Percentiles rank a stretch among this genome's conserved stretches.
Conservation (phyloP, 1,284 basidiomycete genomes). For the Leccinum subrobustum region DNA sequence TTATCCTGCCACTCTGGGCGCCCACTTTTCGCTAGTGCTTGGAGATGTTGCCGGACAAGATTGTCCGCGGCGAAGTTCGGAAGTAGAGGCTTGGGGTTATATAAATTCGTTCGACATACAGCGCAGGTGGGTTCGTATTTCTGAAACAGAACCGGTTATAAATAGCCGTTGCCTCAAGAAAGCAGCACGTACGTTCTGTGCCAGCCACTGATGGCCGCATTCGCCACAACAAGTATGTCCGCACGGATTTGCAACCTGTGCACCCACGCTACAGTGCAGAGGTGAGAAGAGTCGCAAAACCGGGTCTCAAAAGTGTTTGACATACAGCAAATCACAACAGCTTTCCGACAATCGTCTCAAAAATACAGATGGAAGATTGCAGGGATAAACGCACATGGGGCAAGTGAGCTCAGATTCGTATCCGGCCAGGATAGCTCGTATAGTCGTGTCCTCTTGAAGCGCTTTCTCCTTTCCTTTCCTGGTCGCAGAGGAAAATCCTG, state of each 20-base stretch:
- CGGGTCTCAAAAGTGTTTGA: conserved; percentile 3
- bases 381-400: conserved; percentile 46
- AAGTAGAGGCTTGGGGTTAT: conserved; percentile 40
- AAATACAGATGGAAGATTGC: background rate
- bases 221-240: conserved; percentile 57
- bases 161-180: background rate
- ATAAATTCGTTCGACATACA: conserved; percentile 45
- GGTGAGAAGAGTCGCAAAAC: conserved; percentile 1
- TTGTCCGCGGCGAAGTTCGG: conserved; percentile 53
- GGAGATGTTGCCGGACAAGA: conserved; percentile 48
- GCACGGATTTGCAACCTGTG: conserved; percentile 56
- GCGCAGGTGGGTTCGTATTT: conserved; percentile 42
- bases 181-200: conserved; percentile 37
- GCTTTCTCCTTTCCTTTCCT: conserved; percentile 30
- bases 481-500: conserved; percentile 1
- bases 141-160: conserved; percentile 23
- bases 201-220: conserved; percentile 50
- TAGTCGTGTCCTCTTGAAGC: conserved; percentile 4
- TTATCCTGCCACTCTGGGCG: conserved; percentile 44
- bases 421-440: conserved; percentile 32
- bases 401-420: conserved; percentile 55
- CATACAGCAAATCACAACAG: conserved; percentile 57
- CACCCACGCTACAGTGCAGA: conserved; percentile 39
- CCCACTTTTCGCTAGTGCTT: conserved; percentile 39
- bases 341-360: conserved; percentile 31